Percentiles rank a stretch among this genome's conserved stretches.
phyloP scores from a whole-genome alignment of 345 rosid species.

The Rhodamnia rubescens region DNA sequence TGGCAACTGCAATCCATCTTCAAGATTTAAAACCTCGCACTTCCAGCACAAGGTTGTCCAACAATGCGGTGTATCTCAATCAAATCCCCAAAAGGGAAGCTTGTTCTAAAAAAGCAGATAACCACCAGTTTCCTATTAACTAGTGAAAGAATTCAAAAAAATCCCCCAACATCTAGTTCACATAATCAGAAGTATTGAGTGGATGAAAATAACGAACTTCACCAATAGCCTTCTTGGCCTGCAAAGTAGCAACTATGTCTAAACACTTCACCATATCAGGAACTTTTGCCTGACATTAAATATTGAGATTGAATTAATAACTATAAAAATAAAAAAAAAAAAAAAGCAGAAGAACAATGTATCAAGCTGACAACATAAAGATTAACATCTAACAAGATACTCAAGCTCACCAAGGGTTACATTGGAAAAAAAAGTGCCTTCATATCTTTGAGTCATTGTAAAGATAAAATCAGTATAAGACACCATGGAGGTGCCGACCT shows the following conservation, averaged over 20 bases:
- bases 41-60: not conserved
- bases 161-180: not conserved
- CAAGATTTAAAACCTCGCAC: not conserved
- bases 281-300: constrained; percentile 58
- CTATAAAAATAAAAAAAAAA: not conserved
- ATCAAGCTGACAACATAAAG: constrained; percentile 33
- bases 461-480: not conserved
- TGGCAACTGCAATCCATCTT: not conserved
- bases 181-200: not conserved
- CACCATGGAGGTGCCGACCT: not conserved
- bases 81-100: not conserved
- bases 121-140: not conserved
- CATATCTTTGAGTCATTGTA: not conserved
- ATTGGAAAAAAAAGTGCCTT: not conserved
- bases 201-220: constrained; percentile 51
- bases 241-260: constrained; percentile 71
- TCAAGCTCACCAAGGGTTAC: not conserved
- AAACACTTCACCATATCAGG: constrained; percentile 93
- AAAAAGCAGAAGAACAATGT: not conserved
- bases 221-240: constrained; percentile 72
- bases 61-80: not conserved
- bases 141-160: not conserved
- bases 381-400: not conserved
- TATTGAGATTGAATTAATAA: not conserved
- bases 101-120: not conserved